Percentiles rank a stretch among this genome's conserved stretches.
phyloP scores from a whole-genome alignment of 1,284 basidiomycete species.

The Cryptococcus amylolentus region DNA sequence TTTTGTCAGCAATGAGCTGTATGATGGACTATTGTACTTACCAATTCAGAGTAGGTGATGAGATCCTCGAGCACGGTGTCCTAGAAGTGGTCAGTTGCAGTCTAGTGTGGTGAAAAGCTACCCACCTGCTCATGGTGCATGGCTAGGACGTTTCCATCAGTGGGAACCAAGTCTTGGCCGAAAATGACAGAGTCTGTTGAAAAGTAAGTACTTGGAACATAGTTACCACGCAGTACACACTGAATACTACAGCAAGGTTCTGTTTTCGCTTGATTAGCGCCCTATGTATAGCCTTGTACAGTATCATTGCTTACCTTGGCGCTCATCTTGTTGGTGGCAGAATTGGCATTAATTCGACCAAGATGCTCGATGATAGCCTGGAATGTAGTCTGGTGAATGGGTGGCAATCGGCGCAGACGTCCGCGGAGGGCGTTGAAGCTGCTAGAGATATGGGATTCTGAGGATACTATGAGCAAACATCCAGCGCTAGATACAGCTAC shows the following conservation, averaged over 20 bases:
- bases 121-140: conserved; percentile 68
- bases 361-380: conserved; percentile 86
- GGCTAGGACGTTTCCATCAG: conserved; percentile 66
- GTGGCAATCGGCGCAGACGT: conserved; percentile 76
- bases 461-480: conserved; percentile 4
- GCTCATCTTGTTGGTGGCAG: conserved; percentile 90
- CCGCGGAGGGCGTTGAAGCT: conserved; percentile 70
- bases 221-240: background rate
- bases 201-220: background rate
- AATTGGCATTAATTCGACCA: conserved; percentile 64
- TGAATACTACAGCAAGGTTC: conserved; percentile 80
- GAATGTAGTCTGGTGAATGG: conserved; percentile 85
- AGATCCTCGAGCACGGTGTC: conserved; percentile 85
- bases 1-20: background rate
- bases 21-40: conserved; percentile 11
- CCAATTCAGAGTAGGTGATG: conserved; percentile 60
- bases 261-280: conserved; percentile 31
- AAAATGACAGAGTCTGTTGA: conserved; percentile 64
- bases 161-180: conserved; percentile 80
- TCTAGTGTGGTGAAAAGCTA: background rate
- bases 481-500: background rate
- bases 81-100: conserved; percentile 47
- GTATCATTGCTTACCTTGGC: conserved; percentile 56
- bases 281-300: conserved; percentile 35
- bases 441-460: conserved; percentile 67